phyloP scores from a whole-genome alignment of 1,284 basidiomycete genomes.

The Cystobasidium slooffiae region DNA sequence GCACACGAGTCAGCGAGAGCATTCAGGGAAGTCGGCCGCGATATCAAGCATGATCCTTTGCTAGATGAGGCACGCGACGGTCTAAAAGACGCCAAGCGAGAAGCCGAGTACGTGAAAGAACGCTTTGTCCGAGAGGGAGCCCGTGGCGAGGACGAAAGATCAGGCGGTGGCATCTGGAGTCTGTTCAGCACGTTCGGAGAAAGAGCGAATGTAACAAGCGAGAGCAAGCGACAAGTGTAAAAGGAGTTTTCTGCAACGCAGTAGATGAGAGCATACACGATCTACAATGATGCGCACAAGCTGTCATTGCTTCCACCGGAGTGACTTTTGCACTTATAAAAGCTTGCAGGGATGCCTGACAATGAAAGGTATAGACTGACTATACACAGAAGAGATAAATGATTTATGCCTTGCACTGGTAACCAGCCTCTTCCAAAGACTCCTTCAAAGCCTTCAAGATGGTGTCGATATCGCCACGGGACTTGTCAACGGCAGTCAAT shows the following conservation, averaged over 20 bases:
- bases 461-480: constrained; percentile 75
- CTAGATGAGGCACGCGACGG: constrained; percentile 8
- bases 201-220: constrained; percentile 35
- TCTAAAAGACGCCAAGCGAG: constrained; percentile 12
- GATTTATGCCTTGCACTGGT: constrained; percentile 51
- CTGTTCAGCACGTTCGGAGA: constrained; percentile 42
- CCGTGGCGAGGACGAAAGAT: constrained; percentile 20
- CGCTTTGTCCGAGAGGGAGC: constrained; percentile 24
- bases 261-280: constrained; percentile 5
- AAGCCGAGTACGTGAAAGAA: constrained; percentile 18
- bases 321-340: background rate
- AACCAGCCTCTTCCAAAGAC: constrained; percentile 60
- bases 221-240: constrained; percentile 40
- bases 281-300: background rate
- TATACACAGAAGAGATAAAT: background rate
- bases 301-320: too few relatives aligned
- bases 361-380: background rate
- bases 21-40: background rate
- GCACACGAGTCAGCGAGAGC: background rate
- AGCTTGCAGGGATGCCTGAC: background rate
- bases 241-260: background rate
- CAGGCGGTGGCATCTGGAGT: constrained; percentile 22
- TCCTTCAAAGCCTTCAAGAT: constrained; percentile 71
- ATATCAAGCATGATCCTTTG: constrained; percentile 16
- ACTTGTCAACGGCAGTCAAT: constrained; percentile 70